Percentiles rank a stretch among this genome's conserved stretches.
phyloP scores from a whole-genome alignment of 169 alveolate species.

The Plasmodium falciparum region DNA sequence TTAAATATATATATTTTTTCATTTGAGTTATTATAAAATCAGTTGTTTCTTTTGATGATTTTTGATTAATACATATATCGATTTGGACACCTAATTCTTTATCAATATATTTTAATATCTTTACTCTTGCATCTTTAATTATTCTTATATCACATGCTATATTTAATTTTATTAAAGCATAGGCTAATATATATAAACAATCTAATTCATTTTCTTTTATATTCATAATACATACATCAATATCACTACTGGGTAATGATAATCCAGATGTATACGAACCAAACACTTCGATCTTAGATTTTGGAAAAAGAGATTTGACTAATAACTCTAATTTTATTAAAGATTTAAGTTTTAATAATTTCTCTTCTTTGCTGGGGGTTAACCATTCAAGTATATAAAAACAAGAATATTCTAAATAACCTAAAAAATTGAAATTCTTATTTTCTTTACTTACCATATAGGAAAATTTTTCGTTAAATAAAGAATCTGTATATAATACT shows the following conservation, averaged over 20 bases:
- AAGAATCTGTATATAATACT: conserved; percentile 32
- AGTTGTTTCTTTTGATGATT: conserved; percentile 59
- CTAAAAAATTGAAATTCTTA: conserved; percentile 5
- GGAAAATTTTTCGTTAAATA: conserved; percentile 27
- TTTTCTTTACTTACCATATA: conserved; percentile 20
- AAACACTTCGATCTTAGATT: conserved; percentile 50
- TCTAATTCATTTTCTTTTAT: conserved; percentile 19
- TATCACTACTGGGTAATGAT: conserved; percentile 62
- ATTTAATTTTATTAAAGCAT: conserved; percentile 41
- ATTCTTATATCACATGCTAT: conserved; percentile 11
- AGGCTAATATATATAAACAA: conserved; percentile 17
- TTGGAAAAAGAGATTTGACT: conserved; percentile 53
- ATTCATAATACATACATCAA: conserved; percentile 57
- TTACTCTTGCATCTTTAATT: conserved; percentile 59
- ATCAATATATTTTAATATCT: conserved; percentile 56
- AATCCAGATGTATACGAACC: conserved; percentile 69
- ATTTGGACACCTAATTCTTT: conserved; percentile 59
- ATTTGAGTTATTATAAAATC: conserved; percentile 72
- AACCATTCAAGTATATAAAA: conserved; percentile 63
- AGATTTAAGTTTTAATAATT: conserved; percentile 36
- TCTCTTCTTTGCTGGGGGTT: conserved; percentile 72
- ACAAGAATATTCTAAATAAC: conserved; percentile 58
- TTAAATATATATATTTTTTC: conserved; percentile 80
- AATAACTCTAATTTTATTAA: conserved; percentile 39
- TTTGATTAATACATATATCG: conserved; percentile 63